phyloP scores from a whole-genome alignment of 2,329 filamentous ascomycete genomes.

The Aspergillus carbonarius region DNA sequence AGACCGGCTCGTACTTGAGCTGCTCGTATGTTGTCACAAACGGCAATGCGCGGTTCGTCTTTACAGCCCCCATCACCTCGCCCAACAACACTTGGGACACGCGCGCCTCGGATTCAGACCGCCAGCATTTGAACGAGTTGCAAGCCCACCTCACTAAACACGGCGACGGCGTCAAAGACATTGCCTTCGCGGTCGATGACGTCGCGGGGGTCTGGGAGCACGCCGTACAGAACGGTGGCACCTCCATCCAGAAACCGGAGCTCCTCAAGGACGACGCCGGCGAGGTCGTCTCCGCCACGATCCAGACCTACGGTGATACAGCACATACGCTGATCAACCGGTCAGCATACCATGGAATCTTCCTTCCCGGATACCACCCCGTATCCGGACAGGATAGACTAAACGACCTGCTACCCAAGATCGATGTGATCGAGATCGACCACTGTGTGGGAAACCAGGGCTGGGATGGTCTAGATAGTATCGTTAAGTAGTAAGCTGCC shows the following conservation, averaged over 20 bases:
- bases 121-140: conserved; percentile 64
- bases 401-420: conserved; percentile 53
- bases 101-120: conserved; percentile 48
- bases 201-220: conserved; percentile 70
- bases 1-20: conserved; percentile 76
- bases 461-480: conserved; percentile 74
- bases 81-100: conserved; percentile 53
- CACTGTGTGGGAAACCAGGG: conserved; percentile 95
- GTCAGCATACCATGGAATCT: conserved; percentile 64
- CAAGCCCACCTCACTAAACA: conserved; percentile 77
- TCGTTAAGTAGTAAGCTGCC: conserved; percentile 51
- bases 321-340: conserved; percentile 82
- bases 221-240: conserved; percentile 54
- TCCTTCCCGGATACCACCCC: conserved; percentile 73
- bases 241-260: conserved; percentile 11
- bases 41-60: conserved; percentile 74
- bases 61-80: conserved; percentile 75
- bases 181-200: conserved; percentile 84
- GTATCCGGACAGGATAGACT: conserved; percentile 48
- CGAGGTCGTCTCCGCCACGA: conserved; percentile 67
- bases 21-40: conserved; percentile 81
- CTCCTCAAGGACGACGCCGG: conserved; percentile 32
- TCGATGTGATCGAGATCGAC: conserved; percentile 73
- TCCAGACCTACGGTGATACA: conserved; percentile 85
- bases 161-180: conserved; percentile 84